These are phyloP conservation scores for Globisporangium megalacanthum DNA, from an alignment of 352 stramenopile genomes.

Conservation along the genomic window DNA sequence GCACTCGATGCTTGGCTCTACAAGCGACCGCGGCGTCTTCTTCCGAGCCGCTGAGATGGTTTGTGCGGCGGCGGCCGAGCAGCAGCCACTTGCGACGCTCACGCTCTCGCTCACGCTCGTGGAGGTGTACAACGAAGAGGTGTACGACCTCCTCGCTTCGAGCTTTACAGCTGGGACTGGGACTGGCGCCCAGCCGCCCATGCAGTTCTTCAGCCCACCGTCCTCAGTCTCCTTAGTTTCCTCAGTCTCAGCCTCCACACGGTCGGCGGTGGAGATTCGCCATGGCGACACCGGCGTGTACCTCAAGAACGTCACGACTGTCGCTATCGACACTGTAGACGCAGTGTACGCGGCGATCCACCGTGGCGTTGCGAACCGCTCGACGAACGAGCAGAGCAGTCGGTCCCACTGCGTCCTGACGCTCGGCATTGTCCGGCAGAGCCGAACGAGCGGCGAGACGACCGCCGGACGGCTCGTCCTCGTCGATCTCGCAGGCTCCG, in stretches of 20 bases:
- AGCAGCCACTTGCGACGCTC: conserved; percentile 42
- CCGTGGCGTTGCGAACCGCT: conserved; percentile 27
- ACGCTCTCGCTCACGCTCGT: conserved; percentile 55
- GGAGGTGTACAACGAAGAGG: conserved; percentile 87
- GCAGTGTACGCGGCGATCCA: conserved; percentile 37
- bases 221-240: conserved; percentile 3
- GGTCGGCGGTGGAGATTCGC: conserved; percentile 54
- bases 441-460: conserved; percentile 30
- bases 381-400: conserved; percentile 36
- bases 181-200: neutral
- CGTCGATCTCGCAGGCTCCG: conserved; percentile 78
- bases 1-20: conserved; percentile 25
- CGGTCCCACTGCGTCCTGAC: conserved; percentile 56
- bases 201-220: conserved; percentile 12
- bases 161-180: neutral
- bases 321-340: conserved; percentile 24
- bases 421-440: conserved; percentile 49
- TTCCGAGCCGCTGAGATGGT: conserved; percentile 38
- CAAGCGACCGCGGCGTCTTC: conserved; percentile 33
- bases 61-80: conserved; percentile 28
- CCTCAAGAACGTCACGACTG: conserved; percentile 54
- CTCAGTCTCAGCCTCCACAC: neutral
- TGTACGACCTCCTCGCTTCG: conserved; percentile 59
- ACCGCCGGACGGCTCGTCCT: conserved; percentile 48
- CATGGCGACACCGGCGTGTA: conserved; percentile 65